A percentile compares a stretch with the other conserved stretches of the same genome.
Evolutionary conservation across 2,329 filamentous ascomycete genomes (phyloP).

Genomic region (Trichoderma asperellum): DNA sequence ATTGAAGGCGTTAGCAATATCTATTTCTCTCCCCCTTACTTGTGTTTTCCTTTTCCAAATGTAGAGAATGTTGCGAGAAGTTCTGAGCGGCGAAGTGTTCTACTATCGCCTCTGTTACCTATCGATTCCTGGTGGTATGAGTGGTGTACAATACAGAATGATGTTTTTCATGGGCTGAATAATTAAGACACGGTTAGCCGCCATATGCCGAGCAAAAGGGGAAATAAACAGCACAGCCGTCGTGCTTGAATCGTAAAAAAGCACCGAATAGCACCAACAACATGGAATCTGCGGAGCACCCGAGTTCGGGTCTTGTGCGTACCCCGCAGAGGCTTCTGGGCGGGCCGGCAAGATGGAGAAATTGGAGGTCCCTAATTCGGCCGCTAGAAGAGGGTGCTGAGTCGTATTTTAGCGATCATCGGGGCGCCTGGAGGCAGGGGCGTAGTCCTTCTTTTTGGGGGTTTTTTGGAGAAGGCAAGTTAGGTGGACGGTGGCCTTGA

Average conservation of each 20-base stretch:
- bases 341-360: neutral
- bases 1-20: neutral
- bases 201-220: neutral
- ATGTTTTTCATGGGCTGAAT: neutral
- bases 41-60: neutral
- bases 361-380: slow-evolving; percentile 4
- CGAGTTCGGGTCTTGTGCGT: neutral
- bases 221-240: neutral
- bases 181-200: neutral
- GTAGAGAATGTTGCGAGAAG: neutral
- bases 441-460: neutral
- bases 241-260: neutral
- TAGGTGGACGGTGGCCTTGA: neutral
- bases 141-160: neutral
- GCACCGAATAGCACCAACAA: neutral
- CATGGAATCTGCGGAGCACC: neutral
- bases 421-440: too few relatives aligned
- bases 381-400: slow-evolving; percentile 2
- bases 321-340: slow-evolving; percentile 7
- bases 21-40: neutral
- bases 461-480: neutral
- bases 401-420: neutral
- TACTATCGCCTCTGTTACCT: neutral
- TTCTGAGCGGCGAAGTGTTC: too few relatives aligned
- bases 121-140: neutral